Conservation (phyloP, 805 yeast species). For the Cephaloascus albidus region DNA sequence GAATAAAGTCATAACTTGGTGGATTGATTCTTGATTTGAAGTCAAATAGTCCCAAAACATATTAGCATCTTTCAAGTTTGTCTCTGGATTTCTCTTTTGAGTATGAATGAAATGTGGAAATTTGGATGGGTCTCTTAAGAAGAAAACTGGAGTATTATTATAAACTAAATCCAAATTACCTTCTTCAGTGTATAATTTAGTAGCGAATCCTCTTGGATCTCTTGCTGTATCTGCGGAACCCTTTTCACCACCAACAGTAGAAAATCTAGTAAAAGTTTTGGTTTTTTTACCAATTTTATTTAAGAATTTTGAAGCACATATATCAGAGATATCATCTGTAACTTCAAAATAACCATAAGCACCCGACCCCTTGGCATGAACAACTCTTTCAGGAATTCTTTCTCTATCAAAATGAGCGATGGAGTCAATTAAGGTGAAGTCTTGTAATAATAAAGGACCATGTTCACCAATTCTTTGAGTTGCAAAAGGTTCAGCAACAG, state of each 20-base stretch:
- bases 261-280: conserved; percentile 57
- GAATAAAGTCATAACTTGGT: conserved; percentile 66
- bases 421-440: conserved; percentile 70
- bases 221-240: conserved; percentile 61
- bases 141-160: conserved; percentile 64
- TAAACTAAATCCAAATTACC: conserved; percentile 67
- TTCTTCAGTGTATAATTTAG: conserved; percentile 57
- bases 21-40: conserved; percentile 63
- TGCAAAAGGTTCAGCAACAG: conserved; percentile 69
- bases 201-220: conserved; percentile 64
- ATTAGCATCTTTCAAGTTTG: conserved; percentile 70
- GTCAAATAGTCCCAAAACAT: conserved; percentile 82
- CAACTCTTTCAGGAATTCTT: conserved; percentile 87
- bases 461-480: conserved; percentile 66
- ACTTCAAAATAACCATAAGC: conserved; percentile 84
- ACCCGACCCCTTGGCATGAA: conserved; percentile 91
- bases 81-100: conserved; percentile 69
- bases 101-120: conserved; percentile 62
- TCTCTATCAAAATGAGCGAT: conserved; percentile 86
- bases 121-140: conserved; percentile 54
- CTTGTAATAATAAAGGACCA: conserved; percentile 79
- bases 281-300: conserved; percentile 74
- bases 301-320: conserved; percentile 63
- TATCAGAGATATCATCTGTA: conserved; percentile 74
- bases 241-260: conserved; percentile 63